Conservation (phyloP, 305 asterid species). For the Fraxinus floribunda region DNA sequence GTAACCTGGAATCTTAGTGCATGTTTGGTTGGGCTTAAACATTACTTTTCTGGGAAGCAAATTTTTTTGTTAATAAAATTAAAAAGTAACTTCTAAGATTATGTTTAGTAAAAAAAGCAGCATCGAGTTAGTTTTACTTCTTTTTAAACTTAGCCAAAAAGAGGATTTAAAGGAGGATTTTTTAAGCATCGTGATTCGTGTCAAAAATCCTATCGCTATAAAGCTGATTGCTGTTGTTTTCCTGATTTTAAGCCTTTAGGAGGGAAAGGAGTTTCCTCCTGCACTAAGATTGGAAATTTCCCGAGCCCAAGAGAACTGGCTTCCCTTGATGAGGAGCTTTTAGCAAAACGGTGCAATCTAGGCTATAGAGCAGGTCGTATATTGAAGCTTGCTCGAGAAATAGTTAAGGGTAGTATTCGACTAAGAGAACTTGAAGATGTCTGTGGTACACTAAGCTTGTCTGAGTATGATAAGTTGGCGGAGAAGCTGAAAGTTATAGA, state of each 20-base stretch:
- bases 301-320: constrained; percentile 73
- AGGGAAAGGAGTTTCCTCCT: constrained; percentile 10
- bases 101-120: neutral
- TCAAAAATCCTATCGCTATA: neutral
- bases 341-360: constrained; percentile 63
- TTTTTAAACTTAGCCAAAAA: neutral
- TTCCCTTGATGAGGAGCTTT: constrained; percentile 45
- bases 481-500: constrained; percentile 61
- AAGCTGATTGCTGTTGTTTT: constrained; percentile 3
- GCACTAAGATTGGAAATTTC: constrained; percentile 48
- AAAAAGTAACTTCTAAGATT: neutral
- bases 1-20: neutral
- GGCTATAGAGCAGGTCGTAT: constrained; percentile 82
- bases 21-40: neutral
- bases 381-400: constrained; percentile 57
- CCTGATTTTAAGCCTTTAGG: constrained; percentile 24
- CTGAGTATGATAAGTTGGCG: constrained; percentile 44
- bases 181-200: constrained; percentile 15
- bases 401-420: constrained; percentile 55
- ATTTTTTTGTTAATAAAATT: neutral
- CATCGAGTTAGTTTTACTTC: neutral
- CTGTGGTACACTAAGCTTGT: constrained; percentile 32
- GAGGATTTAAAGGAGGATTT: neutral
- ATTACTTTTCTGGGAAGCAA: neutral
- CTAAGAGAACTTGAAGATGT: constrained; percentile 55